Percentiles rank a stretch among this genome's conserved stretches.
phyloP scores from a whole-genome alignment of 2,329 filamentous ascomycete genomes.

The Chaetomium strumarium region DNA sequence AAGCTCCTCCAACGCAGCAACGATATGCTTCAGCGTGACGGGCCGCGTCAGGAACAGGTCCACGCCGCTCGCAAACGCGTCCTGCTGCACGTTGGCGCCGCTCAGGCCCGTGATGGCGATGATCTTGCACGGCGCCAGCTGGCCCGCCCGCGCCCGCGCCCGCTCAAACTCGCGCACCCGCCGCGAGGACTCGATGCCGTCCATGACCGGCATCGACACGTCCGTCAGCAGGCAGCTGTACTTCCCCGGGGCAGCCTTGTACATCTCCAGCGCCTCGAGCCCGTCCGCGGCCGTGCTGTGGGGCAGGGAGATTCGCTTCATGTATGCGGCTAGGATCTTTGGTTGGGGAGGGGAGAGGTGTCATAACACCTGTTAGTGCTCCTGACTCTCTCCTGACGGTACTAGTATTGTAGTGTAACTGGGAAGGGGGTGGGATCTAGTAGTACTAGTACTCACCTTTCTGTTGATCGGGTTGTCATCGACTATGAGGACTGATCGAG shows the following conservation, averaged over 20 bases:
- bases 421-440: too few relatives aligned
- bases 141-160: constrained; percentile 40
- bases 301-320: constrained; percentile 32
- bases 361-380: neutral
- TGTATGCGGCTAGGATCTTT: constrained; percentile 33
- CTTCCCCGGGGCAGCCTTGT: constrained; percentile 29
- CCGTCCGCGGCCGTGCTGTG: constrained; percentile 42
- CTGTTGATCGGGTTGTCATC: constrained; percentile 39
- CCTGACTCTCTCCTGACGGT: too few relatives aligned
- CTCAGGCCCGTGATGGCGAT: constrained; percentile 50
- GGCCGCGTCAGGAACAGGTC: constrained; percentile 45
- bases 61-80: constrained; percentile 47
- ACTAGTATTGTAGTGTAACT: too few relatives aligned
- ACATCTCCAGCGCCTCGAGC: constrained; percentile 40
- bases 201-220: constrained; percentile 53
- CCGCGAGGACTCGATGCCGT: constrained; percentile 45
- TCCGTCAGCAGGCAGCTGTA: constrained; percentile 37
- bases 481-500: constrained; percentile 27
- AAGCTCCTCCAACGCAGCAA: too few relatives aligned
- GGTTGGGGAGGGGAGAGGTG: neutral
- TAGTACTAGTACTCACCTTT: constrained; percentile 20
- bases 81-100: constrained; percentile 43
- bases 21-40: too few relatives aligned
- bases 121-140: constrained; percentile 38
- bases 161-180: too few relatives aligned